Conservation (phyloP, 768 basidiomycete species). For the Naganishia randhawae region DNA sequence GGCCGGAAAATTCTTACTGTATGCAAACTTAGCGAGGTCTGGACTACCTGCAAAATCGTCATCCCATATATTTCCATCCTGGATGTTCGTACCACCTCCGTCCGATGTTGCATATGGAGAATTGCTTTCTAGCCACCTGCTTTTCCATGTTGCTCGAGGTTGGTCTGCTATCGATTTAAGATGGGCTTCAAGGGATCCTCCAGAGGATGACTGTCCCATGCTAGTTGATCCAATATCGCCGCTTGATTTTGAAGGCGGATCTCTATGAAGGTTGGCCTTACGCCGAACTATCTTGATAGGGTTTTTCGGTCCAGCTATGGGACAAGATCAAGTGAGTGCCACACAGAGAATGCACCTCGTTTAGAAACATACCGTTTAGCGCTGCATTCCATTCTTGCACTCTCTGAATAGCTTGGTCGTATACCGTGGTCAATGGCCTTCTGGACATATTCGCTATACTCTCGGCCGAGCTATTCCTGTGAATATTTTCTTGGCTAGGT, state of each 20-base stretch:
- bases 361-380: slow-evolving; percentile 65
- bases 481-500: neutral
- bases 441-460: slow-evolving; percentile 45
- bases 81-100: slow-evolving; percentile 26
- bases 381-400: slow-evolving; percentile 99
- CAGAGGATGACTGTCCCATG: slow-evolving; percentile 37
- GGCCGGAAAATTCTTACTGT: slow-evolving; percentile 52
- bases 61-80: slow-evolving; percentile 81
- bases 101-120: neutral
- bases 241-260: slow-evolving; percentile 15
- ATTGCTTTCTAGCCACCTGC: neutral
- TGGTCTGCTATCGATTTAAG: slow-evolving; percentile 23
- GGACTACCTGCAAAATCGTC: slow-evolving; percentile 92
- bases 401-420: slow-evolving; percentile 86
- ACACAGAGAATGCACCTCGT: neutral
- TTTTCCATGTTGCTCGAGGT: slow-evolving; percentile 13
- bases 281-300: slow-evolving; percentile 39
- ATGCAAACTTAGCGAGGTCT: slow-evolving; percentile 78
- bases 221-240: neutral
- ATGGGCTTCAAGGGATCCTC: slow-evolving; percentile 40
- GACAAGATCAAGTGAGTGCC: neutral
- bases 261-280: slow-evolving; percentile 29
- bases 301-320: slow-evolving; percentile 7
- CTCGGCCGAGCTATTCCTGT: neutral
- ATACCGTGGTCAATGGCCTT: slow-evolving; percentile 65